Evolutionary conservation across 2,329 filamentous ascomycete species (phyloP), one percentile per base, ranked within the genome.

Genomic region (Westerdykella sp.): DNA sequence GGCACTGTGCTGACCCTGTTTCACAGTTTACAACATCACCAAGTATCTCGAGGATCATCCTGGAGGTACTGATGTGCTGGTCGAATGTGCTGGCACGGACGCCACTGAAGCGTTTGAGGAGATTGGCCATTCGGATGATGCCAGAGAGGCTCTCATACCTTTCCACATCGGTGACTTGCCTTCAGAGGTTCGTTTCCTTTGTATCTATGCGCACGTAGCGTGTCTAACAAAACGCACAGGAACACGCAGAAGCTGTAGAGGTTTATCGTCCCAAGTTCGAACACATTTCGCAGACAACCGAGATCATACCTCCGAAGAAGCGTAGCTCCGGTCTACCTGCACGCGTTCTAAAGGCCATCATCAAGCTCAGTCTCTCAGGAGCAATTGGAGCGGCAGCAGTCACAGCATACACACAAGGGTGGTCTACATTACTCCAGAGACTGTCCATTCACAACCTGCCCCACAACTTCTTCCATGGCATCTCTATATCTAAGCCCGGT

Each of bases 11-110:
- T 50, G 30, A 50, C 43, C 3, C 44, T 42, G 42, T 21, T 47
- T 47, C 13, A 22, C 40, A 65, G 79, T 83, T 2, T 82, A 80
- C 53, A 68, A 83, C 57, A 65, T 81, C 10, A 74, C 79, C 1
- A 69, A 73, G 35, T 83, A 81, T 48, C 47, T 78, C 1, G 64
- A 74, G 18, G 78, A 83, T 44, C 80, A 83, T 47, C 80, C 80
- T 9, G 57, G 57, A 13, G 70, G 70, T 13, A 55, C 53, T 31
- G 69, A 71, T 5, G 56, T 69, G 12, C 55, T 73, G 1, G 37
- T 64, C 23, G 68, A 72, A 40, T 54, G 66, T 34, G 70, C 68
- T 28, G 70, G 70, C 18, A 58, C 56, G 34, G 70, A 73, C 46
- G 70, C 67, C 1, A 72, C 69, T 1, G 57, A 50, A 13, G 69